Conservation (phyloP, 2,329 filamentous ascomycete species). For the Triangularia setosa region DNA sequence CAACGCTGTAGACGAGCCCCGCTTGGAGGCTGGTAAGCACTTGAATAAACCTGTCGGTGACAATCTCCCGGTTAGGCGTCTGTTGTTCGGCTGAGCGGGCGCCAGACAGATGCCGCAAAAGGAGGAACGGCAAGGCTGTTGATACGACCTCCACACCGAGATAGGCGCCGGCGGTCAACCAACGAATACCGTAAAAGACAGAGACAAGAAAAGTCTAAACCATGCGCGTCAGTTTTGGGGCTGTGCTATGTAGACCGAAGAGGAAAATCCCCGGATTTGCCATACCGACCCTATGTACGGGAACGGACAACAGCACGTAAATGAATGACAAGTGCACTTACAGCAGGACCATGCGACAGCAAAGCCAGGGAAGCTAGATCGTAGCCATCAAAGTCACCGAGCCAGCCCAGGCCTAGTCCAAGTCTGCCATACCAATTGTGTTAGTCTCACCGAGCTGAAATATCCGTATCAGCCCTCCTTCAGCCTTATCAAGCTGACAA, state of each 20-base stretch:
- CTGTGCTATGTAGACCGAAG: slow-evolving; percentile 15
- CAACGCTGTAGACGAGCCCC: slow-evolving; percentile 69
- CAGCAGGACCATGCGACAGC: slow-evolving; percentile 70
- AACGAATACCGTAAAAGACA: slow-evolving; percentile 71
- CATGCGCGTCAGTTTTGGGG: slow-evolving; percentile 16
- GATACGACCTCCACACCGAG: slow-evolving; percentile 66
- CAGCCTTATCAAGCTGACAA: slow-evolving; percentile 22
- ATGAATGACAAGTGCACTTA: no score
- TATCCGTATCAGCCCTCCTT: slow-evolving; percentile 32
- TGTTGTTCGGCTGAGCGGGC: no score
- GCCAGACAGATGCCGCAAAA: slow-evolving; percentile 65
- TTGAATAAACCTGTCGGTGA: slow-evolving; percentile 59
- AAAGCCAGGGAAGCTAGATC: slow-evolving; percentile 63
- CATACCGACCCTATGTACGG: not conserved
- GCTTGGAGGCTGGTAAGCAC: slow-evolving; percentile 65
- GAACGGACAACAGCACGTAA: not conserved
- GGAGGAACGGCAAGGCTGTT: slow-evolving; percentile 67
- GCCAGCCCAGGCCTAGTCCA: slow-evolving; percentile 71
- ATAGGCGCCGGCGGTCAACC: slow-evolving; percentile 56
- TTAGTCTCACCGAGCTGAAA: slow-evolving; percentile 19
- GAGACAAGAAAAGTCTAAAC: slow-evolving; percentile 66
- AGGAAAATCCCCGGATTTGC: slow-evolving; percentile 10
- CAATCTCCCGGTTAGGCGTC: slow-evolving; percentile 61
- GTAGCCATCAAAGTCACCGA: slow-evolving; percentile 67
- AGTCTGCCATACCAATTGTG: slow-evolving; percentile 47